Percentiles rank a stretch among this genome's conserved stretches.
Conservation (phyloP, 140 eudicot genomes). For the Stevia rebaudiana region DNA sequence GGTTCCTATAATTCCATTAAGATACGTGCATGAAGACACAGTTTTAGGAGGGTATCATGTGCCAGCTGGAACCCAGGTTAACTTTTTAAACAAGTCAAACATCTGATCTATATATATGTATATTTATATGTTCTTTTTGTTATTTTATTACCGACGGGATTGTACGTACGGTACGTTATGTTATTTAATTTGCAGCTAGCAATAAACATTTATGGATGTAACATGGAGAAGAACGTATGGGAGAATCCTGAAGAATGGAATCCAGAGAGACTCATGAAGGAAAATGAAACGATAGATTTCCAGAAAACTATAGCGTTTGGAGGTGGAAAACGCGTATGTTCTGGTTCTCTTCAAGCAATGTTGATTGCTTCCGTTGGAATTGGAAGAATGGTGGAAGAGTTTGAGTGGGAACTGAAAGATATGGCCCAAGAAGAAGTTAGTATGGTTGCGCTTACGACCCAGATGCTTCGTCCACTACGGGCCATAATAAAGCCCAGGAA, state of each 20-base stretch:
- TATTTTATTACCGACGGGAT: not conserved
- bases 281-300: slow-evolving; percentile 38
- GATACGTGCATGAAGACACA: slow-evolving; percentile 70
- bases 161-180: not conserved
- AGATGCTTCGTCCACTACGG: slow-evolving; percentile 58
- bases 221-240: slow-evolving; percentile 67
- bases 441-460: slow-evolving; percentile 66
- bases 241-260: slow-evolving; percentile 62
- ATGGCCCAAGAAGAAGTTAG: slow-evolving; percentile 59
- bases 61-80: slow-evolving; percentile 74
- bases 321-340: slow-evolving; percentile 71
- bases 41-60: slow-evolving; percentile 67
- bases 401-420: slow-evolving; percentile 58
- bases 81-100: not conserved
- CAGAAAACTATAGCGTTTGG: slow-evolving; percentile 83
- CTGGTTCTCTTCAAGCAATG: slow-evolving; percentile 85
- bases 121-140: not conserved
- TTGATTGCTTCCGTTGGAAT: slow-evolving; percentile 45
- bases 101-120: not conserved
- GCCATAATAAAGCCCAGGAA: slow-evolving; percentile 46
- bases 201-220: slow-evolving; percentile 70
- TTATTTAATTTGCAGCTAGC: slow-evolving; percentile 44
- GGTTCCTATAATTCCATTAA: slow-evolving; percentile 55
- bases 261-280: slow-evolving; percentile 62
- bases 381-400: slow-evolving; percentile 75